A percentile compares a stretch with the other conserved stretches of the same genome.
These are phyloP conservation scores for Daldinia loculata DNA, from an alignment of 495 filamentous ascomycete genomes.

Conservation along the genomic window DNA sequence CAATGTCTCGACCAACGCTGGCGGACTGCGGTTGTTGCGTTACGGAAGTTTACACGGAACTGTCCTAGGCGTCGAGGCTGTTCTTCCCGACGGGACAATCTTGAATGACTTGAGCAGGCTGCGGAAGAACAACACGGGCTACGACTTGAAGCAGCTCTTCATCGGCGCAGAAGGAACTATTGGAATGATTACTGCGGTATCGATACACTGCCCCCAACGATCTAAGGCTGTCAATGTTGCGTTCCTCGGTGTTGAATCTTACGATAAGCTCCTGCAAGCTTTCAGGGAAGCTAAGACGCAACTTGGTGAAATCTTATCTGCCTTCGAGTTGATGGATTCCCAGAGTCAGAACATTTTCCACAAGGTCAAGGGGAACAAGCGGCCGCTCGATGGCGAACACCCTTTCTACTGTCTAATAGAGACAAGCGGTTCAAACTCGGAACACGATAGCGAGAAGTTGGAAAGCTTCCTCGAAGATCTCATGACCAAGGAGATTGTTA, in stretches of 20 bases:
- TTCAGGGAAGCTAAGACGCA: constrained; percentile 88
- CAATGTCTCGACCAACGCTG: constrained; percentile 98
- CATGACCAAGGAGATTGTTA: constrained; percentile 82
- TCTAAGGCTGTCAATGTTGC: constrained; percentile 88
- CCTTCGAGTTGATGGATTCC: constrained; percentile 96
- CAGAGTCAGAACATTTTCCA: constrained; percentile 78
- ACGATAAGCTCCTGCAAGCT: constrained; percentile 81
- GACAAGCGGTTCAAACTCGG: constrained; percentile 91
- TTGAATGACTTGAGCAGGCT: constrained; percentile 85
- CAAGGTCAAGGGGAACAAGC: constrained; percentile 75
- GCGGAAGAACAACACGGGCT: constrained; percentile 97
- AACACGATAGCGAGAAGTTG: constrained; percentile 91
- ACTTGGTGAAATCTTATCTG: constrained; percentile 92
- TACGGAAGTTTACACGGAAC: constrained; percentile 95
- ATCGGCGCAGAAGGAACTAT: constrained; percentile 95
- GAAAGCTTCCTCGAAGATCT: constrained; percentile 87
- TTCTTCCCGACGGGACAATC: constrained; percentile 90
- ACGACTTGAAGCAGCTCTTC: constrained; percentile 97
- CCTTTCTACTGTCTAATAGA: constrained; percentile 98
- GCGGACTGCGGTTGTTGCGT: constrained; percentile 85
- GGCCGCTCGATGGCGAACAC: constrained; percentile 80
- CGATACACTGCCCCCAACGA: constrained; percentile 87
- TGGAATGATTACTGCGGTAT: constrained; percentile 89
- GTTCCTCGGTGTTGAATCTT: constrained; percentile 85
- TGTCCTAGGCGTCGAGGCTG: constrained; percentile 90